Evolutionary conservation across 345 rosid species (phyloP).

Genomic region (Gossypium longicalyx): DNA sequence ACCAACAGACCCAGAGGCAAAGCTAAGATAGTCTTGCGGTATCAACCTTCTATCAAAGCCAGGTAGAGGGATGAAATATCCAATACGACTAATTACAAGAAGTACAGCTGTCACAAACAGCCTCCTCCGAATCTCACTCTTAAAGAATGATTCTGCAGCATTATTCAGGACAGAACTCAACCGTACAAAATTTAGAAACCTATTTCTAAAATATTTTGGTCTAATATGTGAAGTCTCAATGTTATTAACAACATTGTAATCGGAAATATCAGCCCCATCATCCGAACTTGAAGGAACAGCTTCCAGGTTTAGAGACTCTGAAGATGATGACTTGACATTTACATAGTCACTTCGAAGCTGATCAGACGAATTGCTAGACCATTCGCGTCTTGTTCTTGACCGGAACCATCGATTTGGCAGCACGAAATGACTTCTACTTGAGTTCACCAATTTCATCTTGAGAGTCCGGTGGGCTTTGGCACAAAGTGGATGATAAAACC

Average conservation of each 20-base stretch:
- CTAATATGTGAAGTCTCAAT: constrained; percentile 20
- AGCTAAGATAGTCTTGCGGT: constrained; percentile 88
- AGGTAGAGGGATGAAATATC: constrained; percentile 88
- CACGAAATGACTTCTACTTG: constrained; percentile 20
- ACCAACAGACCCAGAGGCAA: constrained; percentile 88
- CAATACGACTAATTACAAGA: constrained; percentile 73
- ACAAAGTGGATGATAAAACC: constrained; percentile 17
- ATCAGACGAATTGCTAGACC: constrained; percentile 42
- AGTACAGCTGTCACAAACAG: constrained; percentile 68
- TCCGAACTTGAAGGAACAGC: constrained; percentile 30
- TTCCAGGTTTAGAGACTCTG: constrained; percentile 31
- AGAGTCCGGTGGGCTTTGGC: constrained; percentile 20
- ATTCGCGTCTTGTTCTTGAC: constrained; percentile 20
- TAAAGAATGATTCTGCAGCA: constrained; percentile 77
- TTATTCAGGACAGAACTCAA: constrained; percentile 63
- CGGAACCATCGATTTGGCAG: constrained; percentile 25
- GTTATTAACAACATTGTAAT: constrained; percentile 22
- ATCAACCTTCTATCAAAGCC: constrained; percentile 81
- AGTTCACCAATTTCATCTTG: constrained; percentile 27
- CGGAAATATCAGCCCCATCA: constrained; percentile 22
- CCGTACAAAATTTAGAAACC: constrained; percentile 69
- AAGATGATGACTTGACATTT: constrained; percentile 32
- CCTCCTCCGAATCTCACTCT: constrained; percentile 90
- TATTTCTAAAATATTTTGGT: constrained; percentile 61
- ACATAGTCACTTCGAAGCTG: constrained; percentile 33